Percentiles rank a stretch among this genome's conserved stretches.
phyloP scores from a whole-genome alignment of 768 basidiomycete species.

The Lactarius vividus region DNA sequence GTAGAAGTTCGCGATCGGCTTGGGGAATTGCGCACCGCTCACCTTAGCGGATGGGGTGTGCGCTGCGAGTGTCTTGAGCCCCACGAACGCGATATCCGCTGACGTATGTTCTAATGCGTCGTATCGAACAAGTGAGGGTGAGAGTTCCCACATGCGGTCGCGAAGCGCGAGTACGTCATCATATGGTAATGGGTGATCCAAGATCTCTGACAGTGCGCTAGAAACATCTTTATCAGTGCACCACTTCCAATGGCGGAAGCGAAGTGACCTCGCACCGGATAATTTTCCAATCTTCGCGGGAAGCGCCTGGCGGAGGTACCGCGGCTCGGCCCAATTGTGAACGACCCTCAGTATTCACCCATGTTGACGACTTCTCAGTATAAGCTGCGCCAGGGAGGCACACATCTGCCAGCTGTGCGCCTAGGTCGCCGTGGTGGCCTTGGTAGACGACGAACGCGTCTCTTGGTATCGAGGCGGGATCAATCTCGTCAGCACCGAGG shows the following conservation, averaged over 20 bases:
- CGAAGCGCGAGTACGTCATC: slow-evolving; percentile 81
- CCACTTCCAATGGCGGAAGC: neutral
- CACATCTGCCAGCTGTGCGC: slow-evolving; percentile 96
- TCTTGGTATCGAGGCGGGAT: slow-evolving; percentile 81
- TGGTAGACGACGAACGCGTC: slow-evolving; percentile 98
- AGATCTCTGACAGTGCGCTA: slow-evolving; percentile 86
- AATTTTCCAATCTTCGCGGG: slow-evolving; percentile 97
- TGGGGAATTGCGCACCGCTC: slow-evolving; percentile 60
- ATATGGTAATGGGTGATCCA: slow-evolving; percentile 82
- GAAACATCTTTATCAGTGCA: neutral
- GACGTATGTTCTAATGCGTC: slow-evolving; percentile 79
- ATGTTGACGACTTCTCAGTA: slow-evolving; percentile 87
- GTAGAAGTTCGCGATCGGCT: slow-evolving; percentile 91
- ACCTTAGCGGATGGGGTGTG: slow-evolving; percentile 54
- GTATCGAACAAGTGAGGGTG: slow-evolving; percentile 84
- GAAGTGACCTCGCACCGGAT: slow-evolving; percentile 56
- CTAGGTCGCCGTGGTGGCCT: slow-evolving; percentile 96
- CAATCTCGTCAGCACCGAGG: slow-evolving; percentile 92
- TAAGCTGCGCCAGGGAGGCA: slow-evolving; percentile 91
- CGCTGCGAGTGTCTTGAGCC: slow-evolving; percentile 57
- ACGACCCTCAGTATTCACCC: slow-evolving; percentile 97
- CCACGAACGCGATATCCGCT: slow-evolving; percentile 63
- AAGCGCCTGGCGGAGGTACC: slow-evolving; percentile 91
- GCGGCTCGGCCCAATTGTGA: slow-evolving; percentile 88
- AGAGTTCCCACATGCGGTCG: slow-evolving; percentile 96